Percentiles rank a stretch among this genome's conserved stretches.
phyloP scores from a whole-genome alignment of 495 filamentous ascomycete species.

The Daldinia bambusicola region DNA sequence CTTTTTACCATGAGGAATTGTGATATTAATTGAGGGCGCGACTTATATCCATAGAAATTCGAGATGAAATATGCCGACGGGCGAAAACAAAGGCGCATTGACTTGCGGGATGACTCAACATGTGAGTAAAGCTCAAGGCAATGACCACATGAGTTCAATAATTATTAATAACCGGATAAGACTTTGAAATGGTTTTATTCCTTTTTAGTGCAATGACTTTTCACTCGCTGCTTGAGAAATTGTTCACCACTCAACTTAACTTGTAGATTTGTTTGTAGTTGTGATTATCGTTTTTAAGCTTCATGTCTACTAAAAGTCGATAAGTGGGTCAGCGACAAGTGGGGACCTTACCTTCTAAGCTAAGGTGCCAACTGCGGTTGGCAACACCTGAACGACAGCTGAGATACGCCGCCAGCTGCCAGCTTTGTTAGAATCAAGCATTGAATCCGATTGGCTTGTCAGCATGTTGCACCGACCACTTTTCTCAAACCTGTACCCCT shows the following conservation, averaged over 20 bases:
- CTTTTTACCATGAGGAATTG: conserved; percentile 44
- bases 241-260: too few relatives aligned
- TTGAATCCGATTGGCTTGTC: conserved; percentile 5
- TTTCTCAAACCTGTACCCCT: background rate
- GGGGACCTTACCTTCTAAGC: too few relatives aligned
- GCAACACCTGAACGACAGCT: background rate
- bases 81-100: conserved; percentile 30
- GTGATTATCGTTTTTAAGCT: background rate
- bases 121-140: background rate
- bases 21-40: conserved; percentile 1
- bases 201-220: too few relatives aligned
- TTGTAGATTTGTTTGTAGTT: background rate
- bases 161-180: too few relatives aligned
- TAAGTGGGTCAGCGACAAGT: background rate
- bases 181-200: too few relatives aligned
- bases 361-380: background rate
- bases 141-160: too few relatives aligned
- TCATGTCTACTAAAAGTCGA: background rate
- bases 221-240: too few relatives aligned
- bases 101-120: conserved; percentile 35
- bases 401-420: background rate
- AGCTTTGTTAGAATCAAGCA: background rate
- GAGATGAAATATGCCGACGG: background rate
- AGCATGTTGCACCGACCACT: background rate
- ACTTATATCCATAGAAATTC: conserved; percentile 10